Percentiles rank a stretch among this genome's conserved stretches.
Evolutionary conservation across 2,329 filamentous ascomycete genomes (phyloP).

Genomic region (Helminthosporium solani): DNA sequence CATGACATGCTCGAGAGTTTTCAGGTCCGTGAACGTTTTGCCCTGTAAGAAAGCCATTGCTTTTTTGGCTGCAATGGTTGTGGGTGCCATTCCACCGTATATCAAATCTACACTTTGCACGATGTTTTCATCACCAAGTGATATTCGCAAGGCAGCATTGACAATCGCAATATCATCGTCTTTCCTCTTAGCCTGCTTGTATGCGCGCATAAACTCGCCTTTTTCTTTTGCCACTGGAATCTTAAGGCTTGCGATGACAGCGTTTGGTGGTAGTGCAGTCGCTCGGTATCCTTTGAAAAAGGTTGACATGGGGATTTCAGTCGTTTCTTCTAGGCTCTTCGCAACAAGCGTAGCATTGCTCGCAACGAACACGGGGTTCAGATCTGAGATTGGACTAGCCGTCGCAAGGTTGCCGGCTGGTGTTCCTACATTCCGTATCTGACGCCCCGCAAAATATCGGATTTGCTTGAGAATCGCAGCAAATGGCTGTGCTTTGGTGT

Average conservation of each 20-base stretch:
- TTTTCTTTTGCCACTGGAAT: constrained; percentile 74
- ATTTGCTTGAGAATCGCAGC: constrained; percentile 91
- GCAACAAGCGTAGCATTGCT: constrained; percentile 80
- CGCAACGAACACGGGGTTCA: constrained; percentile 92
- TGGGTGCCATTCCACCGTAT: constrained; percentile 93
- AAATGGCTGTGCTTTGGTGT: constrained; percentile 72
- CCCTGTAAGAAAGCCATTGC: constrained; percentile 73
- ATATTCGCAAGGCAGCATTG: constrained; percentile 78
- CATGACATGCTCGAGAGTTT: constrained; percentile 88
- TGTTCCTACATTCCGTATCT: constrained; percentile 97
- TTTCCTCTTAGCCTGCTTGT: constrained; percentile 96
- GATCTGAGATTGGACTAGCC: constrained; percentile 91
- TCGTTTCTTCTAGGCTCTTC: constrained; percentile 70
- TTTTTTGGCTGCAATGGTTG: constrained; percentile 81
- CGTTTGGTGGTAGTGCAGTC: constrained; percentile 78
- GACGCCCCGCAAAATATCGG: constrained; percentile 88
- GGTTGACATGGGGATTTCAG: constrained; percentile 83
- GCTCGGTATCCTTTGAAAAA: constrained; percentile 92
- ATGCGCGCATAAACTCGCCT: constrained; percentile 82
- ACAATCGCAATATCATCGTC: constrained; percentile 99
- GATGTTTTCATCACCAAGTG: constrained; percentile 65
- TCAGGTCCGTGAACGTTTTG: constrained; percentile 75
- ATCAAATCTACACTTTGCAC: constrained; percentile 78
- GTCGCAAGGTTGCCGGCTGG: constrained; percentile 93
- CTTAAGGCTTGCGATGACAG: constrained; percentile 82